A percentile compares a stretch with the other conserved stretches of the same genome.
Evolutionary conservation across 2,329 filamentous ascomycete species (phyloP).

Genomic region (Colletotrichum tropicale): DNA sequence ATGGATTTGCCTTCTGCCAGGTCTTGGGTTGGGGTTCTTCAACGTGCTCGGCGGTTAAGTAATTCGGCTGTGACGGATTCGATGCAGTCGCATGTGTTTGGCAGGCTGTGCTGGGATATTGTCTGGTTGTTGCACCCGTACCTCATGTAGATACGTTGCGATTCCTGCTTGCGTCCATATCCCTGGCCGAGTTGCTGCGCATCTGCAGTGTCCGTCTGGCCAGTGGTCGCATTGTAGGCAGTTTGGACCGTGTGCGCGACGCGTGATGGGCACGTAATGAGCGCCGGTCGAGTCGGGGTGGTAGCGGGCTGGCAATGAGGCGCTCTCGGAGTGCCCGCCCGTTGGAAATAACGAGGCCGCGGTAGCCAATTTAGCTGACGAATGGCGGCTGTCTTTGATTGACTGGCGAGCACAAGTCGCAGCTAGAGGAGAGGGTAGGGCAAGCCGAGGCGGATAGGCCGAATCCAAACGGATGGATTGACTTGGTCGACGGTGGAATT

Average conservation of each 20-base stretch:
- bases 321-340: slow-evolving; percentile 6
- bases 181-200: neutral
- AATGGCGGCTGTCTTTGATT: neutral
- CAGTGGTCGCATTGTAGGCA: neutral
- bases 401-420: neutral
- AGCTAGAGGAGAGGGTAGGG: neutral
- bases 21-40: neutral
- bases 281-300: neutral
- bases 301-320: neutral
- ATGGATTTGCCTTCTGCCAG: neutral
- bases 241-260: neutral
- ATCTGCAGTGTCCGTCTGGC: neutral
- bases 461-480: slow-evolving; percentile 3
- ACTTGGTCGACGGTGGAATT: neutral
- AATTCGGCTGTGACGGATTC: neutral
- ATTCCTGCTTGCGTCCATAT: neutral
- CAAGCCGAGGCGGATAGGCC: neutral
- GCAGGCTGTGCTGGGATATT: neutral
- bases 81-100: neutral
- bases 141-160: neutral
- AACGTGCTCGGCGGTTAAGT: neutral
- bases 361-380: neutral
- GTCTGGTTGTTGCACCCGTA: neutral
- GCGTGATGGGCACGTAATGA: neutral
- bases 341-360: neutral